phyloP scores from a whole-genome alignment of 352 stramenopile genomes.

The Aphanomyces stellatus region DNA sequence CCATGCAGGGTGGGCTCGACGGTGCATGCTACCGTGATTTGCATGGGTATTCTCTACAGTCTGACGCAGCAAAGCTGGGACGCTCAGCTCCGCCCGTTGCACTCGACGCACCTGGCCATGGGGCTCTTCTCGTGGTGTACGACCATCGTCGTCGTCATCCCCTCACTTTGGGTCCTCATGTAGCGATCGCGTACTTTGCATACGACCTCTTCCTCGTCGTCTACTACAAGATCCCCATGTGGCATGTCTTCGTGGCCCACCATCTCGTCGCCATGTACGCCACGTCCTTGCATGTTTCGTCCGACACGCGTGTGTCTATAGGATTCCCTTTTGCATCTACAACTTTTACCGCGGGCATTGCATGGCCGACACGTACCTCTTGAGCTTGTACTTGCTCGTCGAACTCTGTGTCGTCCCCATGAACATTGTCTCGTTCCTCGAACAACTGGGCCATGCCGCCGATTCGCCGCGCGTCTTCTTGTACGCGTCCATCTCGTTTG shows the following conservation, averaged over 20 bases:
- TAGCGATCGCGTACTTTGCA: slow-evolving; percentile 77
- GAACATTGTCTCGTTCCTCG: slow-evolving; percentile 71
- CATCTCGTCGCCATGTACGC: slow-evolving; percentile 74
- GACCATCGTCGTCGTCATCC: no score
- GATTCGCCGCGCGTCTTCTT: slow-evolving; percentile 40
- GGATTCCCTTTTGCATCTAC: slow-evolving; percentile 74
- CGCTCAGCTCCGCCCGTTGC: slow-evolving; percentile 41
- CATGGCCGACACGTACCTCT: slow-evolving; percentile 62
- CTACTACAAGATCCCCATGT: slow-evolving; percentile 60
- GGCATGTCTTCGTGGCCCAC: slow-evolving; percentile 70
- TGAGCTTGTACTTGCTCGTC: slow-evolving; percentile 77
- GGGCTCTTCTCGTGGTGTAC: slow-evolving; percentile 74
- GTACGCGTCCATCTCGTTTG: slow-evolving; percentile 61
- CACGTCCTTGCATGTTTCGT: no score
- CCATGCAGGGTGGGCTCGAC: slow-evolving; percentile 62
- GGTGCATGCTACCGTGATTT: slow-evolving; percentile 61
- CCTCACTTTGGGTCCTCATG: neutral
- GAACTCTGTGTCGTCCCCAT: slow-evolving; percentile 75
- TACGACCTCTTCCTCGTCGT: slow-evolving; percentile 70
- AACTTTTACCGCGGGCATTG: slow-evolving; percentile 60
- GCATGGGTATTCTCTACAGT: slow-evolving; percentile 53
- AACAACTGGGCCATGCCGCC: slow-evolving; percentile 66
- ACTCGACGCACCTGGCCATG: slow-evolving; percentile 39
- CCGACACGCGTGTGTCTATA: no score
- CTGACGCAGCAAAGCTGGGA: slow-evolving; percentile 55